A percentile compares a stretch with the other conserved stretches of the same genome.
phyloP scores from a whole-genome alignment of 441 rosid species.

The Metrosideros polymorpha region DNA sequence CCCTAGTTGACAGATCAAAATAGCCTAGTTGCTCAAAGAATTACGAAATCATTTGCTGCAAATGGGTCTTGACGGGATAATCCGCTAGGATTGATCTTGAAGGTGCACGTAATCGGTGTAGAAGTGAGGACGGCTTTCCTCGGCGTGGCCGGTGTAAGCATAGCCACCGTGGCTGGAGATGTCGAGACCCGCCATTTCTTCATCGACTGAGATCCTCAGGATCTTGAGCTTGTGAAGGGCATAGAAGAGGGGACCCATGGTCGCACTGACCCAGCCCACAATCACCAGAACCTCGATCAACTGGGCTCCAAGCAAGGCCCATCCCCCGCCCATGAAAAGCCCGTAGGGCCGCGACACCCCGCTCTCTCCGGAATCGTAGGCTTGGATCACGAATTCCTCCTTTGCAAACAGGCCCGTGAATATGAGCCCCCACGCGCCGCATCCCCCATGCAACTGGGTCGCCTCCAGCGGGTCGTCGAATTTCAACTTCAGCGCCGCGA shows the following conservation, averaged over 20 bases:
- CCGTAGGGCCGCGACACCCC: constrained; percentile 47
- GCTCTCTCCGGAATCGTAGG: constrained; percentile 24
- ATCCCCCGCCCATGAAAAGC: constrained; percentile 69
- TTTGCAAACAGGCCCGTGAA: constrained; percentile 70
- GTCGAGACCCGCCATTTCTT: constrained; percentile 49
- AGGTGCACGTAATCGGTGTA: constrained; percentile 21
- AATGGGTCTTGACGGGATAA: not conserved
- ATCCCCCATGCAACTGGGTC: constrained; percentile 77
- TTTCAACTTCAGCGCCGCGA: constrained; percentile 28
- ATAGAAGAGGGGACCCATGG: constrained; percentile 71
- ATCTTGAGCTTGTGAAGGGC: constrained; percentile 42
- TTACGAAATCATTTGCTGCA: not conserved
- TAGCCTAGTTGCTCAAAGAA: not conserved
- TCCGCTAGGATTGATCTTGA: constrained; percentile 9
- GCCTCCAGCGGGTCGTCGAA: constrained; percentile 79
- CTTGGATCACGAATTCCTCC: constrained; percentile 51
- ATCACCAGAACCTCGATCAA: constrained; percentile 44
- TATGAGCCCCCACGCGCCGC: constrained; percentile 82
- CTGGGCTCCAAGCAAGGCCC: constrained; percentile 57
- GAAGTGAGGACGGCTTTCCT: constrained; percentile 22
- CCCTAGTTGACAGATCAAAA: not conserved
- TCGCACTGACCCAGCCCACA: constrained; percentile 41
- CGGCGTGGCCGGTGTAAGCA: constrained; percentile 30
- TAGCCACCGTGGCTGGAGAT: constrained; percentile 58
- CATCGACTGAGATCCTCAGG: constrained; percentile 34